Conservation (phyloP, 306 rosid species). For the Ziziphus jujuba region DNA sequence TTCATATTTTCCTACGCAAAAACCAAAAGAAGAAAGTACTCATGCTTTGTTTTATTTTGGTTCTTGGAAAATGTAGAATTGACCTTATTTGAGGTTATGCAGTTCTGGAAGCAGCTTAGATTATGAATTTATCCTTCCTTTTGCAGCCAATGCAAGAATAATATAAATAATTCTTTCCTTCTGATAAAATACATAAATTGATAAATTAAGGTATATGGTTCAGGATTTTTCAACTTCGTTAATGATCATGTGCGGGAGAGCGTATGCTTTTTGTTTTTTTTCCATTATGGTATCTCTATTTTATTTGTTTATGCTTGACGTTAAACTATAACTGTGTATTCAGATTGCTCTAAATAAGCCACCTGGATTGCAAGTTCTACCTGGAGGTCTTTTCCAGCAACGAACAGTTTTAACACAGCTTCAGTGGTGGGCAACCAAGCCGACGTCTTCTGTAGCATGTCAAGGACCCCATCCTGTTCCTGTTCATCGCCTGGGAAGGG, state of each 20-base stretch:
- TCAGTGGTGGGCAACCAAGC: constrained; percentile 51
- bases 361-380: constrained; percentile 90
- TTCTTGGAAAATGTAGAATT: too few relatives aligned
- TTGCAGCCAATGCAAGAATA: background rate
- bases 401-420: constrained; percentile 88
- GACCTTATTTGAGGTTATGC: too few relatives aligned
- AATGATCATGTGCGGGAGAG: background rate
- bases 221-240: too few relatives aligned
- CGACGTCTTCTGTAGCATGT: constrained; percentile 29
- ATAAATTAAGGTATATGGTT: too few relatives aligned
- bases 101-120: too few relatives aligned
- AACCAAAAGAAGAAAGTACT: too few relatives aligned
- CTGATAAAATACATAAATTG: background rate
- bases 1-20: too few relatives aligned
- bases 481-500: constrained; percentile 95
- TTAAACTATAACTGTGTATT: constrained; percentile 27
- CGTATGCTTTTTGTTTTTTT: constrained; percentile 5
- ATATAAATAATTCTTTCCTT: background rate
- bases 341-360: constrained; percentile 90
- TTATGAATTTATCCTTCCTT: too few relatives aligned
- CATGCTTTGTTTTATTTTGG: too few relatives aligned
- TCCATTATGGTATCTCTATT: constrained; percentile 11
- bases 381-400: constrained; percentile 97
- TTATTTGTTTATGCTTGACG: constrained; percentile 6
- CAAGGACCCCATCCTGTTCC: constrained; percentile 61